Evolutionary conservation across 805 yeast species (phyloP).

Genomic region (Metschnikowia santaceciliae): DNA sequence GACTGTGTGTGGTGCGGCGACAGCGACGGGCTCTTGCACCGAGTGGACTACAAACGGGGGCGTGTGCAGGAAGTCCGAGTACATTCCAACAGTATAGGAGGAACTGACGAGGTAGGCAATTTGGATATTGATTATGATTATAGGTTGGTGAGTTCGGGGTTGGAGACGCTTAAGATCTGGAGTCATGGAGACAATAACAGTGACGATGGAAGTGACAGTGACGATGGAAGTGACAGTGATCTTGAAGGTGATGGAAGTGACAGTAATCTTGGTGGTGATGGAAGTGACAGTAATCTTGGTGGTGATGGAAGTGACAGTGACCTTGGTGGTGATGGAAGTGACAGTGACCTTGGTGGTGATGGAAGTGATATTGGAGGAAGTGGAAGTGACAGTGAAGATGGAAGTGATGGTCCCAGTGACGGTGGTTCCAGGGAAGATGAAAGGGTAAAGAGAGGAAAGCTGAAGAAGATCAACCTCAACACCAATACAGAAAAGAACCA

Average conservation of each 20-base stretch:
- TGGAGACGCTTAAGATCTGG: constrained; percentile 83
- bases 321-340: neutral
- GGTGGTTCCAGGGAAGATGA: neutral
- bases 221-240: constrained; percentile 4
- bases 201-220: constrained; percentile 16
- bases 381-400: neutral
- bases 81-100: constrained; percentile 50
- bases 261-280: neutral
- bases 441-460: no score
- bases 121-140: constrained; percentile 81
- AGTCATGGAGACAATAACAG: constrained; percentile 9
- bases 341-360: neutral
- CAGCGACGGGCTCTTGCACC: constrained; percentile 67
- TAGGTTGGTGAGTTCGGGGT: constrained; percentile 75
- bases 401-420: neutral
- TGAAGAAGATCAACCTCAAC: neutral
- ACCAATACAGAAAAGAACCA: constrained; percentile 3
- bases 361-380: neutral
- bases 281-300: neutral
- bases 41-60: constrained; percentile 63
- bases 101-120: constrained; percentile 66
- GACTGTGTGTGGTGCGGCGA: constrained; percentile 73
- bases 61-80: constrained; percentile 59
- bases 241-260: neutral
- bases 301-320: neutral